These are phyloP conservation scores for Aureobasidium musti DNA, from an alignment of 2,329 filamentous ascomycete genomes.

Conservation along the genomic window DNA sequence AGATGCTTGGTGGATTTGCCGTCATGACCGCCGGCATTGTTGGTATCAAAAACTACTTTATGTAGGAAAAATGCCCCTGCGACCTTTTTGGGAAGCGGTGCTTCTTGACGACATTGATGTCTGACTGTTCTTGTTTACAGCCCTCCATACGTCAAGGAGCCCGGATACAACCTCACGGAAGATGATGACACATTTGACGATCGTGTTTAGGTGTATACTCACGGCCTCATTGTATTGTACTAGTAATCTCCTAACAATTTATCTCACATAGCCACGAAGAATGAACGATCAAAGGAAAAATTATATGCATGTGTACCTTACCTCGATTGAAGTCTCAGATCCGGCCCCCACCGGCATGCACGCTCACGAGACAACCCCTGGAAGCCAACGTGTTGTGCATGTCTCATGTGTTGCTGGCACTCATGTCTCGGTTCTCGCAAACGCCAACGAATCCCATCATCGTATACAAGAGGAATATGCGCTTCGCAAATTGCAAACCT, in stretches of 20 bases:
- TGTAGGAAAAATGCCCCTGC: conserved; percentile 45
- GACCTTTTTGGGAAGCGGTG: not conserved
- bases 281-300: not conserved
- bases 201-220: not conserved
- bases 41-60: conserved; percentile 53
- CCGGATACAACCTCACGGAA: conserved; percentile 35
- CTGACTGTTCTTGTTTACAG: conserved; percentile 31
- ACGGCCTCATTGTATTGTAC: not conserved
- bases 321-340: not conserved
- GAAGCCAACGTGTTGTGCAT: not conserved
- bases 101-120: not conserved
- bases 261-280: conserved; percentile 11
- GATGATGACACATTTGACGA: conserved; percentile 38
- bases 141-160: conserved; percentile 38
- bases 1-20: conserved; percentile 55
- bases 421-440: conserved; percentile 4
- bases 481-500: not conserved
- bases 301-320: not conserved
- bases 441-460: not conserved
- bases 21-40: conserved; percentile 57
- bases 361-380: not conserved
- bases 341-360: not conserved
- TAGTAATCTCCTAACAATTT: not conserved
- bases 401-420: not conserved
- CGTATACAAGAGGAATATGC: not conserved